A percentile compares a stretch with the other conserved stretches of the same genome.
phyloP scores from a whole-genome alignment of 2,329 filamentous ascomycete genomes.

The Ophiostoma sp. region DNA sequence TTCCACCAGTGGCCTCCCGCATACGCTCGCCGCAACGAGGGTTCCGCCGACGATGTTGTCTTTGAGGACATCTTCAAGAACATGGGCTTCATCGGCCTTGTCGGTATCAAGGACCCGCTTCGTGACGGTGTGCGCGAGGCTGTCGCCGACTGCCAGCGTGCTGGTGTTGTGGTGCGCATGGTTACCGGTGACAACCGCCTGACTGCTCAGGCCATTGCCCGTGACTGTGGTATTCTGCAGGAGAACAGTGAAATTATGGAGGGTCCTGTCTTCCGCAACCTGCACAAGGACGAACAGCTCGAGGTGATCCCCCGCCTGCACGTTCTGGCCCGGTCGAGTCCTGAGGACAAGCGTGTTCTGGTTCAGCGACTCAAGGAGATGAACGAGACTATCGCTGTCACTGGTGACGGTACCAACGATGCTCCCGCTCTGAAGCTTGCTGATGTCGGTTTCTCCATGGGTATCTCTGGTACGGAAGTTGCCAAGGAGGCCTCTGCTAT shows the following conservation, averaged over 20 bases:
- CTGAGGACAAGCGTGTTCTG: slow-evolving; percentile 73
- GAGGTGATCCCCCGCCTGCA: slow-evolving; percentile 68
- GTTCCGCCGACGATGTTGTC: slow-evolving; percentile 59
- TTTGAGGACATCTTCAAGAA: slow-evolving; percentile 68
- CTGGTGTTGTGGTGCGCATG: slow-evolving; percentile 80
- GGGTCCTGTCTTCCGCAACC: slow-evolving; percentile 73
- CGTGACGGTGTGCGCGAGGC: slow-evolving; percentile 73
- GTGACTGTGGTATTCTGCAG: slow-evolving; percentile 74
- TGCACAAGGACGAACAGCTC: slow-evolving; percentile 64
- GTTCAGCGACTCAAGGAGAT: slow-evolving; percentile 70
- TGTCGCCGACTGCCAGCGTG: slow-evolving; percentile 70
- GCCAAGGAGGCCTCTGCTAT: slow-evolving; percentile 84
- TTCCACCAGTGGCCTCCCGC: slow-evolving; percentile 82
- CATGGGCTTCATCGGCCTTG: slow-evolving; percentile 68
- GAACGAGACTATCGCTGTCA: slow-evolving; percentile 78
- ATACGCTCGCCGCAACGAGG: slow-evolving; percentile 54
- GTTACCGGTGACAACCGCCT: slow-evolving; percentile 81
- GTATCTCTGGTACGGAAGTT: slow-evolving; percentile 78
- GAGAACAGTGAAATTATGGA: slow-evolving; percentile 71
- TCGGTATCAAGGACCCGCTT: slow-evolving; percentile 80
- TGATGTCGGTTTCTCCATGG: slow-evolving; percentile 84
- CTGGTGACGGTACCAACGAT: slow-evolving; percentile 82
- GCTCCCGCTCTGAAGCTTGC: slow-evolving; percentile 78
- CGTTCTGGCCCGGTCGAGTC: slow-evolving; percentile 72
- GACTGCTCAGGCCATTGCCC: slow-evolving; percentile 76